Conservation (phyloP, 441 rosid species). For the Biscutella laevigata region DNA sequence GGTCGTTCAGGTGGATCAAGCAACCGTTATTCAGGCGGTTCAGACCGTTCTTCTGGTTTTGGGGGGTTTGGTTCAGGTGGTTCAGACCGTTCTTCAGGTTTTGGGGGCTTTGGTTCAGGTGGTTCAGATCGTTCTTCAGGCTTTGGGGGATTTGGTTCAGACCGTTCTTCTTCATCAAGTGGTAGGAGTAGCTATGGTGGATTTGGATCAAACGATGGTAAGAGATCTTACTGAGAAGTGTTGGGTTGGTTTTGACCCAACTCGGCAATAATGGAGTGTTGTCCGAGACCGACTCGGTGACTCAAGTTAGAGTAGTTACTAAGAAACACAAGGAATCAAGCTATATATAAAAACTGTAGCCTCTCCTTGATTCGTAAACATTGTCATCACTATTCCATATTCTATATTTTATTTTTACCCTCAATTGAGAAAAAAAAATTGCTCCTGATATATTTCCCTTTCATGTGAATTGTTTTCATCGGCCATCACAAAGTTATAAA, state of each 20-base stretch:
- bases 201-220: slow-evolving; percentile 24
- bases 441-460: too few species aligned
- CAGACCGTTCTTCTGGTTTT: slow-evolving; percentile 39
- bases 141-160: slow-evolving; percentile 27
- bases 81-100: too few species aligned
- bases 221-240: slow-evolving; percentile 23
- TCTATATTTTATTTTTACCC: slow-evolving; percentile 7
- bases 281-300: too few species aligned
- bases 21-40: slow-evolving; percentile 24
- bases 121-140: slow-evolving; percentile 26
- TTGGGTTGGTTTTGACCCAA: slow-evolving; percentile 14
- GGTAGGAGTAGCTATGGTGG: slow-evolving; percentile 26
- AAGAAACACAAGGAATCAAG: too few species aligned
- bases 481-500: too few species aligned
- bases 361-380: slow-evolving; percentile 15
- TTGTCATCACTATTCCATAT: slow-evolving; percentile 5
- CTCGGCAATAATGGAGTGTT: slow-evolving; percentile 9
- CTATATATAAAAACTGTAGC: slow-evolving; percentile 22
- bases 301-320: too few species aligned
- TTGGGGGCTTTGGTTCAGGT: too few species aligned
- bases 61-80: slow-evolving; percentile 46
- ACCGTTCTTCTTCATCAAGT: slow-evolving; percentile 27
- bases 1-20: slow-evolving; percentile 35
- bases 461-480: too few species aligned
- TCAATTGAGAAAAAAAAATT: too few species aligned